Conservation (phyloP, 805 yeast genomes). For the Suhomyces sp. region DNA sequence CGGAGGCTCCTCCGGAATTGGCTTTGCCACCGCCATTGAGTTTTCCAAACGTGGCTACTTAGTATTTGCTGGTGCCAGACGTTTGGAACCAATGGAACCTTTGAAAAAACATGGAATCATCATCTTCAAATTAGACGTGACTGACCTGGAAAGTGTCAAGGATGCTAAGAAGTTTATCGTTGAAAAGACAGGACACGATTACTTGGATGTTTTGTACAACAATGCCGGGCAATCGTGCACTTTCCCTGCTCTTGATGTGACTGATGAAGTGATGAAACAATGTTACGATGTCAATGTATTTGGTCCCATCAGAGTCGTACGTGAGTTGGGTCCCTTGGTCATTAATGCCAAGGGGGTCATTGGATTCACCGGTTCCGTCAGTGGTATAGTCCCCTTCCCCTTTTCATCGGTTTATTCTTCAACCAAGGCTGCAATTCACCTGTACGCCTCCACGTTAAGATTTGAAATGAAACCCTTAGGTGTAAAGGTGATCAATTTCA, state of each 20-base stretch:
- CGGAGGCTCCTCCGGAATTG: slow-evolving; percentile 60
- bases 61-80: slow-evolving; percentile 75
- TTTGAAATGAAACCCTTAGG: slow-evolving; percentile 71
- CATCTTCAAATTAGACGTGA: slow-evolving; percentile 57
- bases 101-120: slow-evolving; percentile 45
- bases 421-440: slow-evolving; percentile 74
- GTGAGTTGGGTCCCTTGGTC: slow-evolving; percentile 55
- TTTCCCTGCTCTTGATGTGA: slow-evolving; percentile 66
- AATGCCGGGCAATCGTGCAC: slow-evolving; percentile 80
- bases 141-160: slow-evolving; percentile 47
- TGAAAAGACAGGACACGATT: slow-evolving; percentile 39
- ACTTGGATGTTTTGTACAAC: slow-evolving; percentile 59
- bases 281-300: slow-evolving; percentile 66
- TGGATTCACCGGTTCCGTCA: slow-evolving; percentile 71
- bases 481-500: slow-evolving; percentile 64
- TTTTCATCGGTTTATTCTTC: slow-evolving; percentile 66
- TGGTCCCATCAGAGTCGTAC: slow-evolving; percentile 63
- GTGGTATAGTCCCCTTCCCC: slow-evolving; percentile 69
- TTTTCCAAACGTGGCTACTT: slow-evolving; percentile 51
- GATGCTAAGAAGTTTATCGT: slow-evolving; percentile 44
- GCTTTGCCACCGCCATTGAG: slow-evolving; percentile 48
- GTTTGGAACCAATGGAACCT: slow-evolving; percentile 58
- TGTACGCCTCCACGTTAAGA: slow-evolving; percentile 61
- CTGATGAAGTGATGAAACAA: slow-evolving; percentile 50
- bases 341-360: slow-evolving; percentile 68